Percentiles rank a stretch among this genome's conserved stretches.
phyloP scores from a whole-genome alignment of 805 yeast genomes.

The Lachancea cidri region DNA sequence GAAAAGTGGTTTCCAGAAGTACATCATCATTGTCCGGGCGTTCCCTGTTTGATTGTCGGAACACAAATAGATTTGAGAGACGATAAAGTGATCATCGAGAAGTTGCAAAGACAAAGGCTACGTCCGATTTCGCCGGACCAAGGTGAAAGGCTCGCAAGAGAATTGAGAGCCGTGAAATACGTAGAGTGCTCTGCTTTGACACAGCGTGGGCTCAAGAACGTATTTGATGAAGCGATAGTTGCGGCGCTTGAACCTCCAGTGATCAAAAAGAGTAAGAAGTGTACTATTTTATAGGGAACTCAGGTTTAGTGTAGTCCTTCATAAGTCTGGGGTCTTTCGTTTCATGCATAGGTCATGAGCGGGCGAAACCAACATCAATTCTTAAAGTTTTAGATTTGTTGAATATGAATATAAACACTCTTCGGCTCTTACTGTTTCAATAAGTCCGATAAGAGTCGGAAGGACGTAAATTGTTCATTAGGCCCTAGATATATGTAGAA shows the following conservation, averaged over 20 bases:
- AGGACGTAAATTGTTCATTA: no score
- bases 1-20: constrained; percentile 99
- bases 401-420: background rate
- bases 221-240: constrained; percentile 97
- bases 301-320: background rate
- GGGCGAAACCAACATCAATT: background rate
- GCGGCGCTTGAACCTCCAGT: constrained; percentile 98
- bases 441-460: background rate
- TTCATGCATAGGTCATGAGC: background rate
- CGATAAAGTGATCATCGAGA: constrained; percentile 85
- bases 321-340: background rate
- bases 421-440: background rate
- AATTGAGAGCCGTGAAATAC: constrained; percentile 90
- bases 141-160: constrained; percentile 92
- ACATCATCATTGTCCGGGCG: constrained; percentile 97
- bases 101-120: constrained; percentile 85
- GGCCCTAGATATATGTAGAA: no score
- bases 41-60: constrained; percentile 94
- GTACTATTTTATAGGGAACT: constrained; percentile 65
- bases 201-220: constrained; percentile 93
- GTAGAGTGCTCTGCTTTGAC: constrained; percentile 98
- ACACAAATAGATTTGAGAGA: constrained; percentile 94
- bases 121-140: constrained; percentile 78
- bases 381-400: background rate
- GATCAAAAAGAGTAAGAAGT: constrained; percentile 67